Conservation (phyloP, 164 flowering plant genomes). For the Annona cherimola region DNA sequence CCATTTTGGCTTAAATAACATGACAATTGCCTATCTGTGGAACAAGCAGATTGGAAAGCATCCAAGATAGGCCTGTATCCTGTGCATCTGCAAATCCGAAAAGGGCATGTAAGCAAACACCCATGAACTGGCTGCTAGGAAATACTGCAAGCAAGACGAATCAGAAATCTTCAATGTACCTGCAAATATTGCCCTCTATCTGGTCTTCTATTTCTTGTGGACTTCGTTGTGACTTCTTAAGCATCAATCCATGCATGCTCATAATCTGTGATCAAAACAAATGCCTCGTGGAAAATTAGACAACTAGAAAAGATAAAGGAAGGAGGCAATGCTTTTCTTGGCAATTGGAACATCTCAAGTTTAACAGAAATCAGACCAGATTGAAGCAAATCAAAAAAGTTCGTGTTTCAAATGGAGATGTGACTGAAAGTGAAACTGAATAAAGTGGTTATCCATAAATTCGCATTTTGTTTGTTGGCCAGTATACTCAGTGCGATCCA, state of each 20-base stretch:
- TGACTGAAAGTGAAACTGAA: no score
- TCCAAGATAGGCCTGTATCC: slow-evolving; percentile 7
- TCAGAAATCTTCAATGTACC: neutral
- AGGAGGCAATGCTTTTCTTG: neutral
- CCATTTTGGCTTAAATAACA: neutral
- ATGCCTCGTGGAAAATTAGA: no score
- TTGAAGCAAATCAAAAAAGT: no score
- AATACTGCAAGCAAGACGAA: neutral
- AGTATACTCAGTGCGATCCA: no score
- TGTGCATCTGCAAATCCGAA: slow-evolving; percentile 10
- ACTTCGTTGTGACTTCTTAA: neutral
- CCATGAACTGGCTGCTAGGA: no score
- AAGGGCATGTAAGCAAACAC: neutral
- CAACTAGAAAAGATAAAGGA: neutral
- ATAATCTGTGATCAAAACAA: slow-evolving; percentile 5
- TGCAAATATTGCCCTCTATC: slow-evolving; percentile 11
- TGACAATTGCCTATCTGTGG: neutral
- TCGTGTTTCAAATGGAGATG: no score
- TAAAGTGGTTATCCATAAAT: no score
- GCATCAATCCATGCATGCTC: slow-evolving; percentile 8
- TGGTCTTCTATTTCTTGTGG: slow-evolving; percentile 11
- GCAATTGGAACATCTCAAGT: no score
- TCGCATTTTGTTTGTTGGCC: no score
- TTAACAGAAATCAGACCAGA: no score
- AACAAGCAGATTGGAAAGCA: slow-evolving; percentile 4